phyloP scores from a whole-genome alignment of 176 grass and related monocot genomes.

The Metroxylon sagu region DNA sequence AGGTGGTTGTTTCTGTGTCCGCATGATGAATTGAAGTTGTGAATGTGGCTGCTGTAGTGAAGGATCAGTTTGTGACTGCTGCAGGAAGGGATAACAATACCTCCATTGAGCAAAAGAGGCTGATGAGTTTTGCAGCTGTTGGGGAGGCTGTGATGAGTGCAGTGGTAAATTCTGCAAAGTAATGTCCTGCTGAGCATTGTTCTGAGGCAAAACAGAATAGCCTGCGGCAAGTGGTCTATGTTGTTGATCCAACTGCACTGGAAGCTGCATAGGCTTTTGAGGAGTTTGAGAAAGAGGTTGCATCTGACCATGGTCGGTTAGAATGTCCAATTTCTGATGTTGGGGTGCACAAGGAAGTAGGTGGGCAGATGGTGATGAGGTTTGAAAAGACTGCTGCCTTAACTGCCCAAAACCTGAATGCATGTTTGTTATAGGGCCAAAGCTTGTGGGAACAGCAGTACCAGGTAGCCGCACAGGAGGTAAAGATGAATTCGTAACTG shows the following conservation, averaged over 20 bases:
- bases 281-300: conserved; percentile 26
- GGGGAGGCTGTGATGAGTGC: conserved; percentile 10
- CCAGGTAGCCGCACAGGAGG: neutral
- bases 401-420: conserved; percentile 28
- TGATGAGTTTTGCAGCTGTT: conserved; percentile 37
- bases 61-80: conserved; percentile 25
- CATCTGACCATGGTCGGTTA: conserved; percentile 37
- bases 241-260: conserved; percentile 25
- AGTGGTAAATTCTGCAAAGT: conserved; percentile 6
- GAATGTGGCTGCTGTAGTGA: conserved; percentile 25
- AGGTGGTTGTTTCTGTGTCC: conserved; percentile 6
- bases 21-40: conserved; percentile 12
- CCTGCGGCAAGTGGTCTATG: conserved; percentile 10
- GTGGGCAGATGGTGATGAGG: conserved; percentile 37
- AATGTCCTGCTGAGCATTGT: conserved; percentile 16
- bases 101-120: conserved; percentile 15
- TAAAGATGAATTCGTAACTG: conserved; percentile 35
- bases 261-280: conserved; percentile 23
- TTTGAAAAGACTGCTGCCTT: conserved; percentile 51
- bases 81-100: conserved; percentile 16
- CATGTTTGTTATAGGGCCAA: too few relatives aligned
- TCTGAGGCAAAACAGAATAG: conserved; percentile 20
- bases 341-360: conserved; percentile 22
- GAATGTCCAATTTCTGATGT: conserved; percentile 35
- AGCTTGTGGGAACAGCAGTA: too few relatives aligned